Evolutionary conservation across 1,284 basidiomycete genomes (phyloP).

Genomic region (Athelia psychrophila): DNA sequence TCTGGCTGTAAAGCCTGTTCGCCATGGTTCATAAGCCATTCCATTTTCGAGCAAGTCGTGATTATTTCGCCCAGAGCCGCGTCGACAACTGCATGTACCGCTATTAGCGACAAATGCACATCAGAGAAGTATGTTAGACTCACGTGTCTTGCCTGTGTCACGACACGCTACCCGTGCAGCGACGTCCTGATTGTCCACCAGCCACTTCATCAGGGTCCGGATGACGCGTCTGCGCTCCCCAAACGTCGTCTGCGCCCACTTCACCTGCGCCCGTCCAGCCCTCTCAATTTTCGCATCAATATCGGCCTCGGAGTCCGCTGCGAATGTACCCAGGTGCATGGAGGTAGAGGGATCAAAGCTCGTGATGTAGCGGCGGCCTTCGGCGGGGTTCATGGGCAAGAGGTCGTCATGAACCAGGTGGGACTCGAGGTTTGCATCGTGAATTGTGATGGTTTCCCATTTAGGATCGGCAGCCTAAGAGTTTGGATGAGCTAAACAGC

Average conservation of each 20-base stretch:
- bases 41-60: constrained; percentile 86
- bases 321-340: constrained; percentile 67
- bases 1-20: constrained; percentile 74
- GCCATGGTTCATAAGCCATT: constrained; percentile 83
- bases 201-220: constrained; percentile 86
- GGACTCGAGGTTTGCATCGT: constrained; percentile 56
- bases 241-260: constrained; percentile 75
- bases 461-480: constrained; percentile 50
- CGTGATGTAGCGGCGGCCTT: constrained; percentile 73
- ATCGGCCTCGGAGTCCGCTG: constrained; percentile 65
- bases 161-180: constrained; percentile 90
- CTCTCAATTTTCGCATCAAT: constrained; percentile 69
- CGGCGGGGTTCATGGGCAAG: constrained; percentile 43
- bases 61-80: constrained; percentile 89
- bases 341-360: constrained; percentile 91
- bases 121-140: constrained; percentile 28
- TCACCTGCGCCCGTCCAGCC: constrained; percentile 67
- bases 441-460: constrained; percentile 54
- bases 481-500: constrained; percentile 1
- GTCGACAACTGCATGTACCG: constrained; percentile 65
- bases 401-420: constrained; percentile 60
- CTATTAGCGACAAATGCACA: not conserved
- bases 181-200: constrained; percentile 82
- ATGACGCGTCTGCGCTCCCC: constrained; percentile 78
- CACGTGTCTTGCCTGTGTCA: constrained; percentile 95